Evolutionary conservation across 352 stramenopile genomes (phyloP).

Genomic region (Phytophthora foliorum): DNA sequence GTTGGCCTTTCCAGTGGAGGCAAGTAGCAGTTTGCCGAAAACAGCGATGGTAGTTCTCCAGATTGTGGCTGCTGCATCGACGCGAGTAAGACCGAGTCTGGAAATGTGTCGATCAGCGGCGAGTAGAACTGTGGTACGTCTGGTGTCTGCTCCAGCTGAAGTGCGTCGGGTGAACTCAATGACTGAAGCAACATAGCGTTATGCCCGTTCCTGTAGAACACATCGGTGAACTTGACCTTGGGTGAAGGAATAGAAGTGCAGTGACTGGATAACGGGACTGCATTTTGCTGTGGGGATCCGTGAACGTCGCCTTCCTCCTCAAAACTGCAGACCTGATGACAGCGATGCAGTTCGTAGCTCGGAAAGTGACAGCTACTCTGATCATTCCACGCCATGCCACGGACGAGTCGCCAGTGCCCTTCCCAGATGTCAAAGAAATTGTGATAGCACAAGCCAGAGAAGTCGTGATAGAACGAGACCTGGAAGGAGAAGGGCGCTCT

Average conservation of each 20-base stretch:
- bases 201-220: conserved; percentile 1
- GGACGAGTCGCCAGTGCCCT: not conserved
- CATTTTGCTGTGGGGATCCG: not conserved
- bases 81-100: not conserved
- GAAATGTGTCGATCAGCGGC: conserved; percentile 14
- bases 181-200: conserved; percentile 8
- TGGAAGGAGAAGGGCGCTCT: no score
- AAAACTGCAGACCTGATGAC: not conserved
- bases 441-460: not conserved
- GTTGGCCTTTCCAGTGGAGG: not conserved
- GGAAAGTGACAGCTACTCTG: not conserved
- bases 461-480: not conserved
- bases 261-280: not conserved
- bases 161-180: conserved; percentile 20
- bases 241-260: conserved; percentile 10
- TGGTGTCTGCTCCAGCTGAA: conserved; percentile 31
- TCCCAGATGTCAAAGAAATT: not conserved
- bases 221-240: conserved; percentile 7
- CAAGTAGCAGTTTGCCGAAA: conserved; percentile 23
- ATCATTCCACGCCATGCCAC: not conserved
- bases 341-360: not conserved
- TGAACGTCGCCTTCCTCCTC: conserved; percentile 14
- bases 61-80: conserved; percentile 15
- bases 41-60: conserved; percentile 17
- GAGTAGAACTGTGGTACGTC: conserved; percentile 37